Base-by-base conservation (phyloP, 2,329 filamentous ascomycete species). In the Tolypocladium capitatum region DNA sequence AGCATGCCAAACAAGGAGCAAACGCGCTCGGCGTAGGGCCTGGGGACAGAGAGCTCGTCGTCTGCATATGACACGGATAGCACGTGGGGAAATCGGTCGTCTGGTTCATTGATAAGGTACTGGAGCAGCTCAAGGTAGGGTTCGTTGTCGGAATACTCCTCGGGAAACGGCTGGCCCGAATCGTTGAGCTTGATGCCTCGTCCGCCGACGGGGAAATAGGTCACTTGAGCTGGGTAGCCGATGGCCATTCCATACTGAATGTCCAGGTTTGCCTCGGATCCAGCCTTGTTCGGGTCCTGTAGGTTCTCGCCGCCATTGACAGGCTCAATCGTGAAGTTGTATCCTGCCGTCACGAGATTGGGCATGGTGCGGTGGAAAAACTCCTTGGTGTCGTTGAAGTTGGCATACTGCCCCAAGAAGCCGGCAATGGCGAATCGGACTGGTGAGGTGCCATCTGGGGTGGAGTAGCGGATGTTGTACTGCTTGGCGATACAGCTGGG, bases 1-100 rank as follows among this genome's bases (percentile, higher is more conserved):
- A 80, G 66, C 48, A 76, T 67, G 9, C 74, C 74, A 48, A 80
- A 72, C 50, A 74, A 58, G 42, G 69, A 63, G 58, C 76, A 80
- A 4, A 78, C 74, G 18, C 69, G 68, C 47, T 63, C 57, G 0
- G 76, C 76, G 51, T 79, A 80, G 1, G 66, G 61, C 6, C 51
- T 52, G 3, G 76, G 76, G 0, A 80, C 73, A 0, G 70, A 69
- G 44, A 75, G 66, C 61, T 81, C 77, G 52, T 79, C 72, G 53
- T 80, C 76, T 14, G 70, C 74, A 56, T 80, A 81, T 14, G 74
- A 78, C 20, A 78, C 70, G 43, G 73, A 74, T 13, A 81, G 66
- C 2, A 80, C 72, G 46, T 76, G 74, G 1, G 78, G 78, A 13
- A 79, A 56, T 20, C 69, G 58, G 14, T 63, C 58, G 43, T 73